A percentile compares a stretch with the other conserved stretches of the same genome.
phyloP scores from a whole-genome alignment of 179 eudicot species.

The Spergularia azorica region DNA sequence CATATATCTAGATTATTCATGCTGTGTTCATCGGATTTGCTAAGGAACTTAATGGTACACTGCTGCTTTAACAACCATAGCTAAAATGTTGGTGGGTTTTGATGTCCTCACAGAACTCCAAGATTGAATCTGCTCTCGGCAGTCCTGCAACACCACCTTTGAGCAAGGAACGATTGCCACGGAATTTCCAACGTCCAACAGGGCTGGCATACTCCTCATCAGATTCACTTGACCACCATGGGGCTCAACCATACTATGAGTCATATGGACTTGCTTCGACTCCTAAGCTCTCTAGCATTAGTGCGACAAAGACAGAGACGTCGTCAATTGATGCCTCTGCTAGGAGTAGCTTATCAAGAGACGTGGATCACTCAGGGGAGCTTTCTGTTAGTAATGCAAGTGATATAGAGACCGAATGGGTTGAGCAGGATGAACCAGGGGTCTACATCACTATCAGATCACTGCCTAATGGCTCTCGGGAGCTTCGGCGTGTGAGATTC shows the following conservation, averaged over 20 bases:
- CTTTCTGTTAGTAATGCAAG: conserved; percentile 45
- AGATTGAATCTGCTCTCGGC: conserved; percentile 39
- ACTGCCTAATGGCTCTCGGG: conserved; percentile 47
- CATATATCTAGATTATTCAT: not conserved
- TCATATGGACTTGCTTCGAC: conserved; percentile 71
- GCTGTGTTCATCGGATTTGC: not conserved
- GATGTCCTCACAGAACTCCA: conserved; percentile 32
- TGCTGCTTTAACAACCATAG: not conserved
- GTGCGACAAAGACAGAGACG: conserved; percentile 75
- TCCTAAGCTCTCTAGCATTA: conserved; percentile 78
- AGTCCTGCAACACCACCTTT: conserved; percentile 59
- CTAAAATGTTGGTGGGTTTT: conserved; percentile 5
- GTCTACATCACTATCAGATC: conserved; percentile 56
- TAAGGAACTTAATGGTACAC: not conserved
- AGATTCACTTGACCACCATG: conserved; percentile 48
- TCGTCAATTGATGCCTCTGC: conserved; percentile 63
- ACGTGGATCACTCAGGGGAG: conserved; percentile 64
- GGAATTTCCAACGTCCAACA: conserved; percentile 35
- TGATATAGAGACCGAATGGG: conserved; percentile 52
- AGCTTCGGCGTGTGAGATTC: conserved; percentile 62
- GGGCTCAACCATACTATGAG: conserved; percentile 40
- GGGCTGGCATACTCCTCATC: conserved; percentile 43
- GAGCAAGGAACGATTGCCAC: conserved; percentile 44
- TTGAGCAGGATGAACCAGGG: conserved; percentile 59
- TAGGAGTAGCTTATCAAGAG: conserved; percentile 55